Evolutionary conservation across 352 stramenopile genomes (phyloP), one percentile per base, ranked within the genome.

Genomic region (Pythium brachiatum): DNA sequence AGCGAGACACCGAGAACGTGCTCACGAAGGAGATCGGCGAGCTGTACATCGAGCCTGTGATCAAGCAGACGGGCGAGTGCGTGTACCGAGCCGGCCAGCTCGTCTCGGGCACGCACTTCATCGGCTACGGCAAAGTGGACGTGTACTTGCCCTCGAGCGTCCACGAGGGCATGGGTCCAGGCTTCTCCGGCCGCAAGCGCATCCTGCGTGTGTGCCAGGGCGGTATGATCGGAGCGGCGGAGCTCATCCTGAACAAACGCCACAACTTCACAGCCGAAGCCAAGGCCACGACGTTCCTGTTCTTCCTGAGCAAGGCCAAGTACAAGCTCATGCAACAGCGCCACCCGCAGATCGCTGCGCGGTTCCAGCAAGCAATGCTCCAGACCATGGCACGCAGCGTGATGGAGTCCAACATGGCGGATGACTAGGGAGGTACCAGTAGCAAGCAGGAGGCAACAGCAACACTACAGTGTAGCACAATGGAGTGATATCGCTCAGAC

Each of bases 341-440:
- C 3, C 79, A 93, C 32, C 86, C 86, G 13, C 64, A 69, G 0
- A 70, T 95, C 15, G 86, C 86, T 21, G 74, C 81, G 3, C 82
- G 86, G 11, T 95, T 95, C 66, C 82, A 95, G 64, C 82, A 88
- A 29, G 84, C 86, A 32, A 93, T 95, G 81, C 72, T 95, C 38
- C 82, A 91, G 61, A 87, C 80, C 50, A 90, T 95, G 81, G 86
- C 86, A 25, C 81, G 88, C 12, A 88, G 81, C 36, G 84, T 95
- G 36, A 84, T 95, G 53, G 86, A 95, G 62, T 91, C 80, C 38
- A 92, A 92, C 68, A 73, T 95, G 65, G 74, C 82, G 3, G 86
- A 94, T 60, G 81, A 92, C 63, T 94, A 81, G 57, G 16, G n/a
- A 25, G 47, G 12, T 12, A 11, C 7, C 12, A 39, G 27, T 25